phyloP scores from a whole-genome alignment of 1,139 yeast species.

The Saccharomycopsis phalli region DNA sequence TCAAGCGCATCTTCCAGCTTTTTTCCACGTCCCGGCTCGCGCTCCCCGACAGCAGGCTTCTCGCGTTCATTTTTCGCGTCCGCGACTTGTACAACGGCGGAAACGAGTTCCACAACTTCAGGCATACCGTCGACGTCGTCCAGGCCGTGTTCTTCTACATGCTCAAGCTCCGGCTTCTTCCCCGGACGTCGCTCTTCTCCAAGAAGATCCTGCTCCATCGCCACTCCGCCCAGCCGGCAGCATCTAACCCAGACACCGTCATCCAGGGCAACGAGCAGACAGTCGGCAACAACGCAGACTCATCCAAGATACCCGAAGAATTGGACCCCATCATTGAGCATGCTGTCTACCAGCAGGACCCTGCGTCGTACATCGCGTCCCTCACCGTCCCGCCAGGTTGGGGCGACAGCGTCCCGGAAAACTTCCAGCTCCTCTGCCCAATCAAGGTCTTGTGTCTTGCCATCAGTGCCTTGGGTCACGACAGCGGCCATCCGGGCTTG shows the following conservation, averaged over 20 bases:
- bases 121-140: constrained; percentile 92
- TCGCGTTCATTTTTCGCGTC: constrained; percentile 52
- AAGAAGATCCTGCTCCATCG: constrained; percentile 12
- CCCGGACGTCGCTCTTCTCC: constrained; percentile 19
- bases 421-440: constrained; percentile 28
- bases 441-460: constrained; percentile 50
- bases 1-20: constrained; percentile 39
- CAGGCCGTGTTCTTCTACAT: constrained; percentile 77
- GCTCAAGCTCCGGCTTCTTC: constrained; percentile 35
- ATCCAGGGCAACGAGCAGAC: constrained; percentile 16
- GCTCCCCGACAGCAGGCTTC: constrained; percentile 37
- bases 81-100: constrained; percentile 75
- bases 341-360: constrained; percentile 9
- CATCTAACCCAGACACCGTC: background rate
- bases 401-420: background rate
- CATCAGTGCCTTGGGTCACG: constrained; percentile 89
- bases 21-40: constrained; percentile 26
- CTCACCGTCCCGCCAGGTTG: constrained; percentile 7
- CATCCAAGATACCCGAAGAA: constrained; percentile 15
- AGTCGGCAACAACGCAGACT: constrained; percentile 15
- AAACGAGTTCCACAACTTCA: constrained; percentile 87
- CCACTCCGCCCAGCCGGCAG: background rate
- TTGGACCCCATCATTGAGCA: constrained; percentile 19
- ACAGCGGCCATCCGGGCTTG: constrained; percentile 93
- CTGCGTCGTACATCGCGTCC: constrained; percentile 13